These are phyloP conservation scores for Alternaria sp. DNA, from an alignment of 2,329 filamentous ascomycete species.

Conservation along the genomic window DNA sequence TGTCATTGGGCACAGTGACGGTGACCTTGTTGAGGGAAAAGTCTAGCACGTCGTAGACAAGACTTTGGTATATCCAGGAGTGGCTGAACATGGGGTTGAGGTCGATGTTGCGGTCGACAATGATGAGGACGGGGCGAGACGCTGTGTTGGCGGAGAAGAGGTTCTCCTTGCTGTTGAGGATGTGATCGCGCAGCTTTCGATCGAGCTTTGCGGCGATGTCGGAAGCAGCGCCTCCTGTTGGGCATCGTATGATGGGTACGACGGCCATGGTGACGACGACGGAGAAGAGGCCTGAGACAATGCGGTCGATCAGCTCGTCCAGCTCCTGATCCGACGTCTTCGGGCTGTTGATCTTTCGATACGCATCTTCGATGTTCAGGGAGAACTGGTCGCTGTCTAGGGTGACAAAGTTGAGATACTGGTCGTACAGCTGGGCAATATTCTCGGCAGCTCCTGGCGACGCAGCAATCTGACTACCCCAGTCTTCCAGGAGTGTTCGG, in stretches of 20 bases:
- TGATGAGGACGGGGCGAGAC: constrained; percentile 84
- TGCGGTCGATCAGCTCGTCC: constrained; percentile 83
- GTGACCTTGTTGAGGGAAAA: constrained; percentile 94
- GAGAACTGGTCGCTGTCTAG: constrained; percentile 1
- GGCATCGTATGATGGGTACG: constrained; percentile 94
- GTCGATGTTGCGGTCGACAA: constrained; percentile 95
- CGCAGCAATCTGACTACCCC: constrained; percentile 81
- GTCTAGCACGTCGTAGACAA: constrained; percentile 54
- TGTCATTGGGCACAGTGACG: constrained; percentile 82
- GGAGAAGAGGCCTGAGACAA: constrained; percentile 96
- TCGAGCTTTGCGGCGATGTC: constrained; percentile 94
- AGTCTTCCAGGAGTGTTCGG: constrained; percentile 89
- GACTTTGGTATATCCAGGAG: constrained; percentile 69
- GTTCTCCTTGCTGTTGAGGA: constrained; percentile 97
- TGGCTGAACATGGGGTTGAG: constrained; percentile 98
- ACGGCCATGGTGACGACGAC: constrained; percentile 99
- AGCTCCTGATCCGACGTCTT: constrained; percentile 89
- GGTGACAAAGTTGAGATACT: constrained; percentile 48
- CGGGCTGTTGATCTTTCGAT: constrained; percentile 95
- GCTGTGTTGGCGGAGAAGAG: constrained; percentile 80
- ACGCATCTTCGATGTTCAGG: constrained; percentile 74
- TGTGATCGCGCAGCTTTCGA: constrained; percentile 92
- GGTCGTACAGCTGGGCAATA: constrained; percentile 91
- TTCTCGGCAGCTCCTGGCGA: constrained; percentile 83
- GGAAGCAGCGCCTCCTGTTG: constrained; percentile 90